Evolutionary conservation across 768 basidiomycete species (phyloP), one percentile per base, ranked within the genome.

Genomic region (Glaciozyma antarctica): DNA sequence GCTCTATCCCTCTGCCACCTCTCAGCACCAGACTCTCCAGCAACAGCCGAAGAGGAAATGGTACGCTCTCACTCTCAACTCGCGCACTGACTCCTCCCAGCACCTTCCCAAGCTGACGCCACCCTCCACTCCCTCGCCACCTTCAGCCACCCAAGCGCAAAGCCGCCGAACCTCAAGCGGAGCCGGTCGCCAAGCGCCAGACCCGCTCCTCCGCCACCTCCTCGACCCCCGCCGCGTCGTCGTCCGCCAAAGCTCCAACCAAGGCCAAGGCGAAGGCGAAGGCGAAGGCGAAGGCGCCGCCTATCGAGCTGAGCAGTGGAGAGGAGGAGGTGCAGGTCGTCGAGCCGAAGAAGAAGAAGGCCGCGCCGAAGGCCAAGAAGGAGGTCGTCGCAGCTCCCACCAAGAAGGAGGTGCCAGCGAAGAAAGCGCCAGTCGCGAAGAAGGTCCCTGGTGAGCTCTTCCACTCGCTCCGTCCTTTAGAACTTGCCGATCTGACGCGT

Each of bases 71-170:
- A 6, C 24, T 5, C 21, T n/a, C 22, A 5, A 24, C 49, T 24
- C n/a, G 16, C 2, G n/a, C 7, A n/a, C 22, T 10, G 19, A 19
- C 13, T 21, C 17, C 13, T 21, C 13, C 21, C 10, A 5, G 22
- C 16, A 10, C 49, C 49, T n/a, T 15, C 49, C 49, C n/a, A 48
- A 21, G n/a, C 49, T 51, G 49, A 51, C 48, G 48, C n/a, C 5
- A 13, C 49, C 49, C 26, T 13, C 21, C 53, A 15, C 58, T 34
- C n/a, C 22, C 19, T 26, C 44, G 32, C 32, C 47, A 8, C 19
- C 19, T 16, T 4, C 61, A 66, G 65, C 12, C 65, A 30, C 30
- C 57, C 49, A 66, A 66, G 38, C 57, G 57, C 45, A 62, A 62
- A 24, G 24, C 65, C 2, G 24, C 61, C 22, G 6, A 41, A 32